Base-by-base conservation (phyloP, 1,284 basidiomycete species). In the Trichosporon sp. region DNA sequence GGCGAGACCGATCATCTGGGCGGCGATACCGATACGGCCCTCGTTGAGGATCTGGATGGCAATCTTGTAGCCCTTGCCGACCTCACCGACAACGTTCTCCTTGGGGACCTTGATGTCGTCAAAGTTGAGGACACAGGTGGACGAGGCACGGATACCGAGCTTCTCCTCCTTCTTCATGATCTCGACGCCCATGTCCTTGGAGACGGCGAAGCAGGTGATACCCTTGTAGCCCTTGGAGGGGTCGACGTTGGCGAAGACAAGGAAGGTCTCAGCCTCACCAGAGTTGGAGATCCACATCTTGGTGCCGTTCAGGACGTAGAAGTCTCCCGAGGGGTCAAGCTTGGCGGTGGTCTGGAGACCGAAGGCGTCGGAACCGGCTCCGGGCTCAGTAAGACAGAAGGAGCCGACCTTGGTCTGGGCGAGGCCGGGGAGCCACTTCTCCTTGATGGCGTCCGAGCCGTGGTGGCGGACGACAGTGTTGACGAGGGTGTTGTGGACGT, bases 281-380 rank as follows among this genome's bases (percentile, higher is more conserved):
- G 94, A 95, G 87, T 99, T 99, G 65, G 97, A 98, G 79, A 99
- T 99, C 96, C 96, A 99, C 95, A 98, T 96, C 88, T 99, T 99
- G 76, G 92, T 93, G 48, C 74, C 76, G 72, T 77, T 77, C 61
- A 75, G 70, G 66, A 77, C 74, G 73, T 76, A 75, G 46, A 74
- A 76, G 71, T 79, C 75, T 65, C 74, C 71, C 51, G 78, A 77
- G 59, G 74, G 73, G 73, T 94, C 92, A 83, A 92, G 93, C 84
- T 88, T 91, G 43, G 95, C 94, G 12, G 91, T 91, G 1, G 97
- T 96, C 84, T 97, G 94, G 68, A 99, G 87, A 0, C 95, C 95
- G 81, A 99, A 99, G 0, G 96, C 96, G 81, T 99, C 96, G 10
- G 95, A 97, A 4, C 96, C 97, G 12, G 94, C 95, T 0, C 89